Evolutionary conservation across 2,329 filamentous ascomycete genomes (phyloP), one percentile per base, ranked within the genome.

Genomic region (Aspergillus melleus): DNA sequence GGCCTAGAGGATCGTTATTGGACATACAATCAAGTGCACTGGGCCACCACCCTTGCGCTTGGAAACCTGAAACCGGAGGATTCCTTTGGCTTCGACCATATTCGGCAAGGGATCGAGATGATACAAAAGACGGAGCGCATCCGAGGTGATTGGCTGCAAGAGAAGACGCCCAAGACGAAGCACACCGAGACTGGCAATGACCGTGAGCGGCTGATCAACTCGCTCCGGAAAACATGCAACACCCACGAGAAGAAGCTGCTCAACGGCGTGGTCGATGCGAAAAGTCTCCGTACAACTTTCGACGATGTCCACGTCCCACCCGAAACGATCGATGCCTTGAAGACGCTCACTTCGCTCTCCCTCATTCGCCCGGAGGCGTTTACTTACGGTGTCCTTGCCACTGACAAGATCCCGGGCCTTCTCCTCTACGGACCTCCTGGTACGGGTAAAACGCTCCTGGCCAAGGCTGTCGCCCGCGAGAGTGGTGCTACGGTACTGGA

Each of bases 311-410:
- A 96, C 68, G 92, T 89, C 1, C 88, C 92, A 0, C 77, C 83
- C 0, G 91, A 93, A 61, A 96, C 92, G 2, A 90, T 96, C 30
- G 91, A 95, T 22, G 90, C 93, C 1, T 83, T 99, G 57, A 92
- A 94, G 73, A 91, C 92, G 5, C 83, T 98, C 54, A 99, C 95
- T 0, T 91, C 91, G 0, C 81, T 99, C 19, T 95, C 93, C 0
- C 82, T 99, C 5, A 82, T 91, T 54, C 88, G 94, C 0, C 95
- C 95, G 0, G 93, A 98, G 63, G 94, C 93, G n/a, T 99, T 98
- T 77, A 88, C 88, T 11, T 99, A 99, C 67, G 95, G 95, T 76
- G 91, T 99, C 4, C 84, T 99, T 12, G 90, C 92, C 2, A 91
- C 88, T 0, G 93, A 98, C 72, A 90, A 92, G 68, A 96, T 99